phyloP scores from a whole-genome alignment of 768 basidiomycete species.

The Russula sp. region DNA sequence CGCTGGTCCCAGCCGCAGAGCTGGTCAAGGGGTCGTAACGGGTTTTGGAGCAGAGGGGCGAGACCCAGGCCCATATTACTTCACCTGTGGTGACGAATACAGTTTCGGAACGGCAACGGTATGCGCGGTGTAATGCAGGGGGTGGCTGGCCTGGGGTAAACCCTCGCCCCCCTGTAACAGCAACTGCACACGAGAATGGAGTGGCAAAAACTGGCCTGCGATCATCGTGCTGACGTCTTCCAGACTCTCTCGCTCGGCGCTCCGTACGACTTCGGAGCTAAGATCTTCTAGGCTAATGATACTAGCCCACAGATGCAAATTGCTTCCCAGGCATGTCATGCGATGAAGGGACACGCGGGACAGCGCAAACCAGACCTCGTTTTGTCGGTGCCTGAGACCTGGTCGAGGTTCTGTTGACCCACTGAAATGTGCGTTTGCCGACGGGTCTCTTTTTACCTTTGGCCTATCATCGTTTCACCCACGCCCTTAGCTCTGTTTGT shows the following conservation, averaged over 20 bases:
- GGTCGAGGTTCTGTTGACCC: background rate
- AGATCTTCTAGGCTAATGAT: background rate
- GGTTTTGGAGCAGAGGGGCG: background rate
- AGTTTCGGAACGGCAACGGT: background rate
- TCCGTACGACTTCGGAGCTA: background rate
- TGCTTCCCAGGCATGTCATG: background rate
- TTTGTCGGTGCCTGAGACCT: slow-evolving; percentile 5
- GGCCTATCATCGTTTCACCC: background rate
- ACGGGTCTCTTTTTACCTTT: background rate
- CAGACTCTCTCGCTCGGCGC: background rate
- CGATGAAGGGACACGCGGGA: background rate
- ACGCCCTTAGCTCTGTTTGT: background rate
- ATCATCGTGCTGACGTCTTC: background rate
- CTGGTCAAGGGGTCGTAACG: background rate
- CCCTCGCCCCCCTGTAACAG: background rate
- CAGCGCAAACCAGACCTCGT: background rate
- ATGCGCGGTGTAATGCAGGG: background rate
- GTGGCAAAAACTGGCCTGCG: background rate
- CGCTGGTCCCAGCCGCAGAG: background rate
- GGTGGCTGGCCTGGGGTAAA: background rate
- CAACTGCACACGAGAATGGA: background rate
- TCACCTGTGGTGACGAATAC: background rate
- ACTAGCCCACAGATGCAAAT: background rate
- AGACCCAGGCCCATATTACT: background rate
- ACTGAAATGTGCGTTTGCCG: background rate